Evolutionary conservation across 352 stramenopile genomes (phyloP).

Genomic region (Pelagophyceae sp.): DNA sequence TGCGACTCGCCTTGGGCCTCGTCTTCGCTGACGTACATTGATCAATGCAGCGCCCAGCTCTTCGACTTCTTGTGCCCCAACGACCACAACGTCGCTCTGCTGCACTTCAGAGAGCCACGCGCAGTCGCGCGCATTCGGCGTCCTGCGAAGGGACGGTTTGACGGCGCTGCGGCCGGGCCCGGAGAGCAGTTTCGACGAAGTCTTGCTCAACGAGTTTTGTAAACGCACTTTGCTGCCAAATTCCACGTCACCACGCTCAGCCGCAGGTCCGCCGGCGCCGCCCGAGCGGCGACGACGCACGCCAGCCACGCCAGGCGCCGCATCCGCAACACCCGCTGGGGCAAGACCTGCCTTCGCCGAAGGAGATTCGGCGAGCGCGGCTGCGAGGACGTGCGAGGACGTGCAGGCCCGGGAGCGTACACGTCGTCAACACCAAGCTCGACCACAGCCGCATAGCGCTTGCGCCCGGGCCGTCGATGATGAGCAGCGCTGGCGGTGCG

Average conservation of each 20-base stretch:
- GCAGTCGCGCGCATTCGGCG: not conserved
- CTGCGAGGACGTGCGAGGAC: too few relatives aligned
- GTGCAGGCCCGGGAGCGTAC: too few relatives aligned
- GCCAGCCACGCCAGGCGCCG: too few relatives aligned
- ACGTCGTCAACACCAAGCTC: too few relatives aligned
- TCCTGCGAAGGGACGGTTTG: too few relatives aligned
- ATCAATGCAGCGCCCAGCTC: constrained; percentile 74
- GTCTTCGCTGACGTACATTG: constrained; percentile 34
- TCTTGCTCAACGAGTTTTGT: not conserved
- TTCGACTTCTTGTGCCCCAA: constrained; percentile 85
- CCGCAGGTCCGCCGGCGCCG: not conserved
- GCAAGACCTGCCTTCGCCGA: too few relatives aligned
- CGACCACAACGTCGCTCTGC: constrained; percentile 51
- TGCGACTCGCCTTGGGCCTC: not conserved
- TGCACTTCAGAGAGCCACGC: constrained; percentile 5
- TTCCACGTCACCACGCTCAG: not conserved
- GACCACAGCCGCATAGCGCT: too few relatives aligned
- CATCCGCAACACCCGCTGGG: too few relatives aligned
- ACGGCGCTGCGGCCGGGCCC: not conserved
- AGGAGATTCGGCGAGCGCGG: too few relatives aligned
- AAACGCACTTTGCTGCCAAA: not conserved
- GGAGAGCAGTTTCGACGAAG: not conserved
- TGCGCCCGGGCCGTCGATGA: too few relatives aligned
- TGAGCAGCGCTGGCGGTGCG: too few relatives aligned
- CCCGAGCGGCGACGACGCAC: too few relatives aligned